Conservation (phyloP, 148 eudicot genomes). For the Vaccinium macrocarpon region DNA sequence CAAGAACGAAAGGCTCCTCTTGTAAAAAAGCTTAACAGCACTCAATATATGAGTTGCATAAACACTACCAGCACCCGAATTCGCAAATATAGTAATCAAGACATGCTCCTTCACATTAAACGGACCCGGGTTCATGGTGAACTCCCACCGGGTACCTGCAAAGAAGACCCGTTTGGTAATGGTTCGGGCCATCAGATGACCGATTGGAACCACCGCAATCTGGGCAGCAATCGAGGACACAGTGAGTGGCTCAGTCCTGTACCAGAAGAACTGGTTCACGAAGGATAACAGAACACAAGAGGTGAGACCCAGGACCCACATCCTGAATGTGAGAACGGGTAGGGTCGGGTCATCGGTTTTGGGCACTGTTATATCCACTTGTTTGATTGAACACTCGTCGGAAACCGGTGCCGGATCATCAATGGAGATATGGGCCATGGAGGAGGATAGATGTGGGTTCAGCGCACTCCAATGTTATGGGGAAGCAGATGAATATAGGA, state of each 20-base stretch:
- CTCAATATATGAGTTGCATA: constrained; percentile 75
- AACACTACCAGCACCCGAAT: constrained; percentile 66
- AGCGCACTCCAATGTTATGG: background rate
- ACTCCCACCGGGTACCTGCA: constrained; percentile 40
- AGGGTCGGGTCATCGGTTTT: constrained; percentile 70
- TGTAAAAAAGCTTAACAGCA: constrained; percentile 64
- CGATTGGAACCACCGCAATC: constrained; percentile 76
- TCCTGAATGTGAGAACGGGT: constrained; percentile 69
- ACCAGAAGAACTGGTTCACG: constrained; percentile 88
- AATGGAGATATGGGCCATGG: background rate
- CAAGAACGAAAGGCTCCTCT: constrained; percentile 48
- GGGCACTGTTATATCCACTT: constrained; percentile 74
- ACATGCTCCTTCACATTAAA: constrained; percentile 79
- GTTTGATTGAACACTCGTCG: constrained; percentile 37
- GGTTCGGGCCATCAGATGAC: constrained; percentile 70
- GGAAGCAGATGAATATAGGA: background rate
- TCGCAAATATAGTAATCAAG: constrained; percentile 69
- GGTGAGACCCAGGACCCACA: constrained; percentile 71
- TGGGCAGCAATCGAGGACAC: constrained; percentile 59
- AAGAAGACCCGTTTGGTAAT: constrained; percentile 46
- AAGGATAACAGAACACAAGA: constrained; percentile 53
- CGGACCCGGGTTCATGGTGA: constrained; percentile 70
- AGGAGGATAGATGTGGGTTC: background rate
- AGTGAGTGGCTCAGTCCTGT: constrained; percentile 51
- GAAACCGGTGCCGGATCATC: background rate